Evolutionary conservation across 2,329 filamentous ascomycete genomes (phyloP).

Genomic region (Curvularia sp.): DNA sequence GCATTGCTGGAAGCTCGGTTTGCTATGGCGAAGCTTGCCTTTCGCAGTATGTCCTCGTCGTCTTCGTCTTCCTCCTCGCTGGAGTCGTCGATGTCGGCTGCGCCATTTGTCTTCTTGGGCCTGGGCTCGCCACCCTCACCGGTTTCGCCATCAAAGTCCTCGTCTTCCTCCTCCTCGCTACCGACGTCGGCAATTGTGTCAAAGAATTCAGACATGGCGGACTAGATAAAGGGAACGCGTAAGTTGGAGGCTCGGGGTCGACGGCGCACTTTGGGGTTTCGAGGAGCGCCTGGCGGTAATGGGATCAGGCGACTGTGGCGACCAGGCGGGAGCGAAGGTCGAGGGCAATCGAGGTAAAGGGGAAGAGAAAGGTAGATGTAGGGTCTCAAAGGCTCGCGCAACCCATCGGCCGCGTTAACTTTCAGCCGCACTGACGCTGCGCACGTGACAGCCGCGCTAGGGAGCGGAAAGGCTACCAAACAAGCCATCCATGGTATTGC

Average conservation of each 20-base stretch:
- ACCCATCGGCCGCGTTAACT: slow-evolving; percentile 31
- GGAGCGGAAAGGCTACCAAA: slow-evolving; percentile 9
- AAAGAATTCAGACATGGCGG: slow-evolving; percentile 66
- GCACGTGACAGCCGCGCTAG: slow-evolving; percentile 22
- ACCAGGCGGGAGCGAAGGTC: slow-evolving; percentile 22
- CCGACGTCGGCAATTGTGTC: slow-evolving; percentile 86
- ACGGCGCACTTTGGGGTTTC: slow-evolving; percentile 21
- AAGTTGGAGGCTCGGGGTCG: slow-evolving; percentile 21
- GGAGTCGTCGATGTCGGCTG: slow-evolving; percentile 46
- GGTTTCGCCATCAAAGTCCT: slow-evolving; percentile 44
- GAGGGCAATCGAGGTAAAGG: slow-evolving; percentile 27
- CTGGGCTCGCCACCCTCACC: slow-evolving; percentile 29
- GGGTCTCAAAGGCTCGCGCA: slow-evolving; percentile 25
- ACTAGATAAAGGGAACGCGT: slow-evolving; percentile 39
- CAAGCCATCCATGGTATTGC: slow-evolving; percentile 9
- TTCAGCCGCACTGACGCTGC: slow-evolving; percentile 24
- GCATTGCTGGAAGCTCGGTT: slow-evolving; percentile 5
- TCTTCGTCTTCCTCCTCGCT: slow-evolving; percentile 52
- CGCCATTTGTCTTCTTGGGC: slow-evolving; percentile 38
- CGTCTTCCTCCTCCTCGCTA: slow-evolving; percentile 56
- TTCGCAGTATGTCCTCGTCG: slow-evolving; percentile 45
- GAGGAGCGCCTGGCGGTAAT: slow-evolving; percentile 18
- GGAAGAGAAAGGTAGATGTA: slow-evolving; percentile 26
- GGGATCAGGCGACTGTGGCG: slow-evolving; percentile 21
- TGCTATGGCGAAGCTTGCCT: slow-evolving; percentile 31